These are phyloP conservation scores for Petasospora rhodanensis DNA, from an alignment of 1,139 yeast species.

Conservation along the genomic window DNA sequence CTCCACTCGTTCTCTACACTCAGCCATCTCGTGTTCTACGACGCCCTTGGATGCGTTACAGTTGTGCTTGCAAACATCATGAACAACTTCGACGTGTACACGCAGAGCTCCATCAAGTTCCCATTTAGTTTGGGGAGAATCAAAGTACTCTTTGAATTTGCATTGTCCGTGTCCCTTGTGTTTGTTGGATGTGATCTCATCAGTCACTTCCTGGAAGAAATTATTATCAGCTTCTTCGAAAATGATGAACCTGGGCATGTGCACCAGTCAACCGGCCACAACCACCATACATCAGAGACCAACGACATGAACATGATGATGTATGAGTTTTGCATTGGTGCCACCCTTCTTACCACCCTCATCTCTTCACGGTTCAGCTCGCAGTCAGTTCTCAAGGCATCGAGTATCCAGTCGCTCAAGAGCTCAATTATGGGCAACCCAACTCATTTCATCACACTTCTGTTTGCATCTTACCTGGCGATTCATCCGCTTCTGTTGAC, in stretches of 20 bases:
- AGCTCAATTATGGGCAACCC: conserved; percentile 43
- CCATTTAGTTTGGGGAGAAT: conserved; percentile 91
- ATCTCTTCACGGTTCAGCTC: conserved; percentile 29
- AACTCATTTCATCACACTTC: conserved; percentile 56
- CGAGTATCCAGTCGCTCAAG: conserved; percentile 4
- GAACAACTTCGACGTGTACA: conserved; percentile 92
- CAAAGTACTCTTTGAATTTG: conserved; percentile 86
- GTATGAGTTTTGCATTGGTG: conserved; percentile 27
- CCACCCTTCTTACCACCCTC: conserved; percentile 29
- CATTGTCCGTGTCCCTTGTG: conserved; percentile 73
- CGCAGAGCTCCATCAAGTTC: conserved; percentile 69
- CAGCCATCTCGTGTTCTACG: conserved; percentile 84
- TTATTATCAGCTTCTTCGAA: conserved; percentile 36
- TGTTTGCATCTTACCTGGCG: conserved; percentile 40
- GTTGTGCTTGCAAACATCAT: conserved; percentile 71
- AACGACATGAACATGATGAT: conserved; percentile 33
- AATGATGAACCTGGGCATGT: conserved; percentile 28
- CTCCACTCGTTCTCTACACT: conserved; percentile 68
- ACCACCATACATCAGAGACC: conserved; percentile 11
- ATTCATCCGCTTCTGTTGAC: conserved; percentile 27
- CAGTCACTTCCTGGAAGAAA: conserved; percentile 79
- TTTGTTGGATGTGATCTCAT: conserved; percentile 89
- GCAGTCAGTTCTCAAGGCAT: conserved; percentile 1
- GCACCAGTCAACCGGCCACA: conserved; percentile 31
- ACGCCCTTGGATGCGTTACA: conserved; percentile 72